Conservation (phyloP, 345 rosid genomes). For the Lepidium sativum region DNA sequence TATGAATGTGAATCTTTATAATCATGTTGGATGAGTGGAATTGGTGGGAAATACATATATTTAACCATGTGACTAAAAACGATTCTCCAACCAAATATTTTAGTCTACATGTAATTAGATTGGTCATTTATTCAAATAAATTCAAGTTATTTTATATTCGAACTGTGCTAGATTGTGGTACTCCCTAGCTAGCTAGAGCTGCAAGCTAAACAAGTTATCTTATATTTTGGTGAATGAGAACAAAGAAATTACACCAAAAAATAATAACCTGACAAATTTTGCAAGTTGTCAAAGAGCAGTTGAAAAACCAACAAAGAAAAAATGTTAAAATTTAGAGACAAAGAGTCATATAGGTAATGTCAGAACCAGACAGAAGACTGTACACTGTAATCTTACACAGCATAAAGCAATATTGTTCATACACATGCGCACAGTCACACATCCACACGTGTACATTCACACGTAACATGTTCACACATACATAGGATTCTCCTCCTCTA, state of each 20-base stretch:
- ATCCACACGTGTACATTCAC: conserved; percentile 13
- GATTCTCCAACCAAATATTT: no score
- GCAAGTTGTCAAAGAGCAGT: conserved; percentile 20
- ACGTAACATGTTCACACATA: conserved; percentile 6
- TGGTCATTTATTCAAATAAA: neutral
- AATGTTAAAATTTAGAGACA: conserved; percentile 8
- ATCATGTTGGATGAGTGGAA: no score
- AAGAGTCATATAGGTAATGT: conserved; percentile 19
- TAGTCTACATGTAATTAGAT: no score
- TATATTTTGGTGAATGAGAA: neutral
- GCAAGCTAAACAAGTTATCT: conserved; percentile 5
- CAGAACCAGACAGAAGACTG: conserved; percentile 14
- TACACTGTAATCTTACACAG: conserved; percentile 19
- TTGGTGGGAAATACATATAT: no score
- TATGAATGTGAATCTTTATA: no score
- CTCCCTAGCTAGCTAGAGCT: neutral
- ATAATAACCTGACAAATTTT: conserved; percentile 20
- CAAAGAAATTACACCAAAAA: neutral
- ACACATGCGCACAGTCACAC: conserved; percentile 22
- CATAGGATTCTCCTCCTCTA: conserved; percentile 9
- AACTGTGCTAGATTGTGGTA: neutral
- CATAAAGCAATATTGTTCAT: conserved; percentile 19
- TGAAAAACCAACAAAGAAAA: conserved; percentile 7
- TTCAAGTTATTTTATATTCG: neutral
- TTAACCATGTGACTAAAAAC: no score